Conservation (phyloP, 208 protist genomes). For the Trypanosoma brucei region DNA sequence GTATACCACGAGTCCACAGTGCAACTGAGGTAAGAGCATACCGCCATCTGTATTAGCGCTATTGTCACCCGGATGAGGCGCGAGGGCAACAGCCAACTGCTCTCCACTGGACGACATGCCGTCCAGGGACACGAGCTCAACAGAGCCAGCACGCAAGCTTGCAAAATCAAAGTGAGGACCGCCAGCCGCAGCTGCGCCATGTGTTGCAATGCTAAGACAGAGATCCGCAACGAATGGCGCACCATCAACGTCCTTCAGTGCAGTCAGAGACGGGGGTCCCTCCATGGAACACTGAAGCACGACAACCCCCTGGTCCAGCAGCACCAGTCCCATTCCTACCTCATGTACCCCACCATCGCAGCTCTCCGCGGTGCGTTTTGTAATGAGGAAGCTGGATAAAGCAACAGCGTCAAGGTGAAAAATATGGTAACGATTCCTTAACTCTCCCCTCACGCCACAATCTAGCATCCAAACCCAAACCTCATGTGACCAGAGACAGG, state of each 20-base stretch:
- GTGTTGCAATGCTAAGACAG: neutral
- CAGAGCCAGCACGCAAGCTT: neutral
- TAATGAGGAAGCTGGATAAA: constrained; percentile 12
- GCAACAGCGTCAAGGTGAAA: constrained; percentile 7
- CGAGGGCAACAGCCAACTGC: constrained; percentile 12
- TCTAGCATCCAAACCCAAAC: constrained; percentile 12
- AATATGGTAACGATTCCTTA: neutral
- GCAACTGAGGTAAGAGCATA: neutral
- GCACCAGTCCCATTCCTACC: constrained; percentile 3
- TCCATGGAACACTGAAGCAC: constrained; percentile 4
- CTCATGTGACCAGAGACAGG: constrained; percentile 22
- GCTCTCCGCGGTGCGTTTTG: neutral
- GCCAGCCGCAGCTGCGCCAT: neutral
- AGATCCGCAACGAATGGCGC: constrained; percentile 3
- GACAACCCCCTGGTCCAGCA: constrained; percentile 6
- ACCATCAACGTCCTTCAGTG: constrained; percentile 12
- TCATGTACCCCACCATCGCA: neutral
- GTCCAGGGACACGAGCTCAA: constrained; percentile 5
- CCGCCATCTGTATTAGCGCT: neutral
- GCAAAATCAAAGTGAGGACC: constrained; percentile 13
- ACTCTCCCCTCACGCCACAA: neutral
- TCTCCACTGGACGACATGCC: constrained; percentile 4
- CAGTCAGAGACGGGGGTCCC: neutral
- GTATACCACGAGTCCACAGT: constrained; percentile 17
- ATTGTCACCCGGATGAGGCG: neutral